phyloP scores from a whole-genome alignment of 208 protist species.

The Acanthamoeba sp. region DNA sequence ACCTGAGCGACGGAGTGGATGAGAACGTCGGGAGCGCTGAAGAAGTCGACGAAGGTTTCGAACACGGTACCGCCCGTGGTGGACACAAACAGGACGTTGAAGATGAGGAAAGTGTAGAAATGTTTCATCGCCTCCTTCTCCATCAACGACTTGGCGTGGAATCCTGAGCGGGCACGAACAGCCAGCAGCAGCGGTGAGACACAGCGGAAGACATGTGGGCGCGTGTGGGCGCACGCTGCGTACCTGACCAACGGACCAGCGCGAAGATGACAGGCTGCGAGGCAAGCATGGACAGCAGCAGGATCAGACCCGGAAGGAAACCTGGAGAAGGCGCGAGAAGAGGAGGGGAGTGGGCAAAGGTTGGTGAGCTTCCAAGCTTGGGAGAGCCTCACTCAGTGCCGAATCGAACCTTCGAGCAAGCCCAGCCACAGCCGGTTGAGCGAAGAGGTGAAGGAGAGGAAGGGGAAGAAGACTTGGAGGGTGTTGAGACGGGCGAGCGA shows the following conservation, averaged over 20 bases:
- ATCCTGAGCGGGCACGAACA: background rate
- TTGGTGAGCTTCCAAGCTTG: too few relatives aligned
- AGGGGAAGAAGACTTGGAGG: slow-evolving; percentile 18
- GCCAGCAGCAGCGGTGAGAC: too few relatives aligned
- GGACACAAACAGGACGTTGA: slow-evolving; percentile 41
- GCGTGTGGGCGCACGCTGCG: too few relatives aligned
- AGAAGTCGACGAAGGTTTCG: slow-evolving; percentile 12
- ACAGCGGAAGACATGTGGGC: too few relatives aligned
- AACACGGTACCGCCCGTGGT: slow-evolving; percentile 41
- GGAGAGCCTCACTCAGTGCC: background rate
- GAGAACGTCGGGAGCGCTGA: background rate
- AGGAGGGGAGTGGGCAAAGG: background rate
- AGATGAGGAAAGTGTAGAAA: slow-evolving; percentile 23
- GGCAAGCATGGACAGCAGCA: slow-evolving; percentile 15
- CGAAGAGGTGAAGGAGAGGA: background rate
- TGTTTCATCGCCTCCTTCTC: slow-evolving; percentile 60
- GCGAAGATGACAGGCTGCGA: slow-evolving; percentile 43
- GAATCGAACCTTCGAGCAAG: background rate
- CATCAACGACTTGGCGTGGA: slow-evolving; percentile 32
- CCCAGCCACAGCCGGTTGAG: slow-evolving; percentile 19
- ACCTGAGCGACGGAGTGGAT: slow-evolving; percentile 29
- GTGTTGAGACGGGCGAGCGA: slow-evolving; percentile 32
- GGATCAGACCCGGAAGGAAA: slow-evolving; percentile 24
- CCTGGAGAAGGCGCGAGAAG: background rate
- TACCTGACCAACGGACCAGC: slow-evolving; percentile 11